Percentiles rank a stretch among this genome's conserved stretches.
These are phyloP conservation scores for Mycena albidolilacea DNA, from an alignment of 768 basidiomycete genomes.

Conservation along the genomic window DNA sequence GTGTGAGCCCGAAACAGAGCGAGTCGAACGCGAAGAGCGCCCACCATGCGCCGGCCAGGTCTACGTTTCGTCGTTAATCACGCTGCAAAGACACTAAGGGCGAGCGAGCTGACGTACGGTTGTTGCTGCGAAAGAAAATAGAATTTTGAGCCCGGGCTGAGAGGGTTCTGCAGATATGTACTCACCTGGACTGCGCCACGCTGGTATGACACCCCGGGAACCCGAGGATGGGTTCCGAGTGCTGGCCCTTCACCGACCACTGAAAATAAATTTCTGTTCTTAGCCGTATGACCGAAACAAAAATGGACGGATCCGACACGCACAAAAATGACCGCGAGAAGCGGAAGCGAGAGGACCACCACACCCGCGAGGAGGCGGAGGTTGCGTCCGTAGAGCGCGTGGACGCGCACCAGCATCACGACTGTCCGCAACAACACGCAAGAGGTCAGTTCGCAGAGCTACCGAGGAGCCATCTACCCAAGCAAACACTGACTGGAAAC, in stretches of 20 bases:
- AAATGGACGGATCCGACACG: not conserved
- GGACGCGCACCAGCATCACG: slow-evolving; percentile 7
- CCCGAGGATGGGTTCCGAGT: not conserved
- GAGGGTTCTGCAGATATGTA: not conserved
- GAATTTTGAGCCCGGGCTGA: not conserved
- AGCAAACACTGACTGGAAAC: slow-evolving; percentile 1
- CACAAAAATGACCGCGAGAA: not conserved
- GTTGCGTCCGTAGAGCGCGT: slow-evolving; percentile 10
- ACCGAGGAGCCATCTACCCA: not conserved
- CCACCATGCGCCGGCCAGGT: not conserved
- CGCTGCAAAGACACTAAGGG: no score
- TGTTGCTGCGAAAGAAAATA: not conserved
- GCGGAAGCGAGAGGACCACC: not conserved
- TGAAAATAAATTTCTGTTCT: not conserved
- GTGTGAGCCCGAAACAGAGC: not conserved
- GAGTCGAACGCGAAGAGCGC: not conserved
- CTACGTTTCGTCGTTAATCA: not conserved
- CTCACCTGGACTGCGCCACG: not conserved
- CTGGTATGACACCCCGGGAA: not conserved
- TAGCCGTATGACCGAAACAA: no score
- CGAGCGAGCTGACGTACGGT: not conserved
- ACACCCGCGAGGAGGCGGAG: not conserved
- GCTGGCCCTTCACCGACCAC: slow-evolving; percentile 1
- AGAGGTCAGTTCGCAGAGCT: not conserved
- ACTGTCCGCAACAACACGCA: not conserved